Base-by-base conservation (phyloP, 257 asterid species). In the Eustoma russellianum region DNA sequence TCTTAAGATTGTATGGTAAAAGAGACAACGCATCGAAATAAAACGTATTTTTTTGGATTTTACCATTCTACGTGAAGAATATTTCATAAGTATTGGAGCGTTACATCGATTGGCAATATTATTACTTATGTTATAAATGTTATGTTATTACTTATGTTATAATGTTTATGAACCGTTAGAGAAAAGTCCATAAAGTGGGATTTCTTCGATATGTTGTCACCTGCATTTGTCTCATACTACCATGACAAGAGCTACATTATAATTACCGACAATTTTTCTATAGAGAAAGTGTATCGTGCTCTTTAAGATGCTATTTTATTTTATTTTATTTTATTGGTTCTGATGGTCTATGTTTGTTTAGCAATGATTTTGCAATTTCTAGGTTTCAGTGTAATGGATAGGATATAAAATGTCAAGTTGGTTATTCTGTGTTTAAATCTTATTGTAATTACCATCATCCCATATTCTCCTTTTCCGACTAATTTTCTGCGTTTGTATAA, bases 321-420 rank as follows among this genome's bases (percentile, higher is more conserved):
- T 63, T 63, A 24, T 41, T 54, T 62, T 66, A 56, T 67, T 59
- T 50, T 68, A 34, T 66, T 38, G 63, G 43, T 50, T 24, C 2
- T 24, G 30, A 24, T 24, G 30, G 30, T 2, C 30, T 24, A 24
- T 24, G 30, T 24, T 24, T 24, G n/a, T n/a, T n/a, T 24, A 24
- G 30, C 3, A 24, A 24, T 24, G 30, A 24, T 24, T 24, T 24
- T 24, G 46, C 33, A 34, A 30, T 59, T 62, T 34, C 67, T 63
- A 56, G 75, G 60, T 70, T 70, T 68, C 44, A 72, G 74, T 60
- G 81, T 64, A 79, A 87, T 68, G 60, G 75, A 60, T 62, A 73
- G 77, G 24, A 60, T 72, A 71, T 71, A 75, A 77, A 50, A 45
- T 58, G 70, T 56, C 65, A 54, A 67, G 50, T 59, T 66, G 71